Evolutionary conservation across 176 grass and related monocot genomes (phyloP), one percentile per base, ranked within the genome.

Genomic region (Oropetium thomaeum): DNA sequence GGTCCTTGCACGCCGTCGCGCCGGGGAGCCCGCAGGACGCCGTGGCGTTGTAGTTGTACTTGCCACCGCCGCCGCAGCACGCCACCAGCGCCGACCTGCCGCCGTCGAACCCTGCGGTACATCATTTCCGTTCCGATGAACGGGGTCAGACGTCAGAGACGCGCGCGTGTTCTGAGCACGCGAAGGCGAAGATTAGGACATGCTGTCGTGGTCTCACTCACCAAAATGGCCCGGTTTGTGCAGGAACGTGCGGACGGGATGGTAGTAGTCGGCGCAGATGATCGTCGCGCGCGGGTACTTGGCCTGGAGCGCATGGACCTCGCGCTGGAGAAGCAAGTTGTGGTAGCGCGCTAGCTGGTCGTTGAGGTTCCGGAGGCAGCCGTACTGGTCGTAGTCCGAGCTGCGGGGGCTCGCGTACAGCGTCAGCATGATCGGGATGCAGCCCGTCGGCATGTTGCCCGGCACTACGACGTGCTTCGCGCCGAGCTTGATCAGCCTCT

Each of bases 311-410:
- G 17, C 49, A 19, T 2, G 31, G 8, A 84, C 19, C n/a, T 57
- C 40, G 5, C 58, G 3, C 12, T 29, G 42, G 31, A 92, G 79
- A 5, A 82, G 37, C 0, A 0, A 0, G 58, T 92, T 92, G 70
- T 92, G 90, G 62, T 72, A 71, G 1, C 15, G 25, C 58, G 33
- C 75, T 35, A 92, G 38, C 20, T 4, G n/a, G 48, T 14, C 22
- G 58, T 92, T 89, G n/a, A 67, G 32, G 19, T 52, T 70, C 55
- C 63, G 72, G 27, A 92, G 69, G 65, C 90, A 89, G 38, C 86
- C 90, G 19, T 60, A 39, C 16, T 8, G 5, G 44, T 89, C 79
- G 49, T 92, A 86, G 32, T 80, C 82, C 1, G 47, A 8, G 54
- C 34, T n/a, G 86, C 78, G 28, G 2, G 62, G 43, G 64, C 82